phyloP scores from a whole-genome alignment of 2,329 filamentous ascomycete genomes.

The Trichophyton verrucosum region DNA sequence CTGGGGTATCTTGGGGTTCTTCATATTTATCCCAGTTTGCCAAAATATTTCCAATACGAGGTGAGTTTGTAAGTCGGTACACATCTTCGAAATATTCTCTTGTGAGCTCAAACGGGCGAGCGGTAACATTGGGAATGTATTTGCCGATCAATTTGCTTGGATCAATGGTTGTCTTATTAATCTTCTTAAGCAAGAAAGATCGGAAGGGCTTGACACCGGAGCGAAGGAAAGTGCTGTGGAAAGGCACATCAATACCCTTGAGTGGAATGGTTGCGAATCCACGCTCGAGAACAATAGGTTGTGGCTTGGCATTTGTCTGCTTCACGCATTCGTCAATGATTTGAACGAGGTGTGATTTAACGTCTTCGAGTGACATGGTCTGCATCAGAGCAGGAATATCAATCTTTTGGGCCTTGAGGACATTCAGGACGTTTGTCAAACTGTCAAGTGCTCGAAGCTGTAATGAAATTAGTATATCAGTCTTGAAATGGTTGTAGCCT shows the following conservation, averaged over 20 bases:
- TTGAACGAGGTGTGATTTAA: constrained; percentile 76
- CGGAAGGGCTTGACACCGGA: constrained; percentile 98
- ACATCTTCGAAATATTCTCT: constrained; percentile 99
- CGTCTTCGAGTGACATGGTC: constrained; percentile 73
- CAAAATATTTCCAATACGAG: constrained; percentile 45
- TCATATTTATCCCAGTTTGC: constrained; percentile 75
- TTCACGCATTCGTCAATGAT: constrained; percentile 85
- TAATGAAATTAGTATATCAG: constrained; percentile 11
- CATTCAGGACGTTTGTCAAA: constrained; percentile 74
- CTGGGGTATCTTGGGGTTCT: constrained; percentile 19
- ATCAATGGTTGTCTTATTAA: constrained; percentile 97
- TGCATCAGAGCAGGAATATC: constrained; percentile 90
- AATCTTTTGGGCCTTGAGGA: constrained; percentile 90
- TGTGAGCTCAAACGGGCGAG: constrained; percentile 84
- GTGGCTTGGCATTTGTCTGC: constrained; percentile 77
- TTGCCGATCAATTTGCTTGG: constrained; percentile 93
- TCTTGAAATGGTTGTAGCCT: background rate
- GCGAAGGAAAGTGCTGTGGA: constrained; percentile 96
- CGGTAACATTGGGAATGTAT: constrained; percentile 98
- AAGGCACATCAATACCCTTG: constrained; percentile 93
- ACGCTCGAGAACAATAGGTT: constrained; percentile 77
- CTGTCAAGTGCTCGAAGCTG: constrained; percentile 51
- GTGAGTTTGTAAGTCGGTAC: constrained; percentile 77
- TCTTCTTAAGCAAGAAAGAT: constrained; percentile 97
- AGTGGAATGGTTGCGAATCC: constrained; percentile 96